Conservation (phyloP, 2,329 filamentous ascomycete species). For the Sporothrix luriei region DNA sequence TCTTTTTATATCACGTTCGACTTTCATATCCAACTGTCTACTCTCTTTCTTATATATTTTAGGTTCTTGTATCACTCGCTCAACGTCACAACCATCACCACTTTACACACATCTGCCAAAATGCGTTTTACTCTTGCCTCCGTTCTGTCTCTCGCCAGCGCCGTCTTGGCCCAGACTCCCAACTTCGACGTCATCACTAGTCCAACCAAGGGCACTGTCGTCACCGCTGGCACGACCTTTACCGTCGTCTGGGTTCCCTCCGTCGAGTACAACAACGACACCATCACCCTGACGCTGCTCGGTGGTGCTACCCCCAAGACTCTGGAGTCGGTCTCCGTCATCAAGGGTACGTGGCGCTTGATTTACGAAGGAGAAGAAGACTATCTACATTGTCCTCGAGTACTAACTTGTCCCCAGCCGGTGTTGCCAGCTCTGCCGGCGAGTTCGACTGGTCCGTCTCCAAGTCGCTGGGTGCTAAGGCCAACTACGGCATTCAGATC, state of each 20-base stretch:
- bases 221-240: conserved; percentile 55
- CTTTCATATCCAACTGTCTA: conserved; percentile 10
- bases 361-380: no score
- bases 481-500: conserved; percentile 62
- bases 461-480: conserved; percentile 48
- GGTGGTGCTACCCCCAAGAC: conserved; percentile 52
- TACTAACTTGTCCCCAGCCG: conserved; percentile 43
- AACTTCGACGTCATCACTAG: conserved; percentile 59
- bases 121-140: conserved; percentile 59
- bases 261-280: conserved; percentile 47
- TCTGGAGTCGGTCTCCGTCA: conserved; percentile 47
- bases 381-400: conserved; percentile 41
- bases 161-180: conserved; percentile 56
- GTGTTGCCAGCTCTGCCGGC: conserved; percentile 51
- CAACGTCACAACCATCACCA: neutral
- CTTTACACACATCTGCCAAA: conserved; percentile 41
- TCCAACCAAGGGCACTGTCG: conserved; percentile 49
- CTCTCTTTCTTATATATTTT: conserved; percentile 7
- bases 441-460: conserved; percentile 56
- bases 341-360: conserved; percentile 50
- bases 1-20: conserved; percentile 2
- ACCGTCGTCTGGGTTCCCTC: conserved; percentile 55
- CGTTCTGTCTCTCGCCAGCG: conserved; percentile 55
- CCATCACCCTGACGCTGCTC: conserved; percentile 58
- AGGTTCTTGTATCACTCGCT: neutral